Evolutionary conservation across 116 monocot genomes (phyloP).

Genomic region (Posidonia oceanica): DNA sequence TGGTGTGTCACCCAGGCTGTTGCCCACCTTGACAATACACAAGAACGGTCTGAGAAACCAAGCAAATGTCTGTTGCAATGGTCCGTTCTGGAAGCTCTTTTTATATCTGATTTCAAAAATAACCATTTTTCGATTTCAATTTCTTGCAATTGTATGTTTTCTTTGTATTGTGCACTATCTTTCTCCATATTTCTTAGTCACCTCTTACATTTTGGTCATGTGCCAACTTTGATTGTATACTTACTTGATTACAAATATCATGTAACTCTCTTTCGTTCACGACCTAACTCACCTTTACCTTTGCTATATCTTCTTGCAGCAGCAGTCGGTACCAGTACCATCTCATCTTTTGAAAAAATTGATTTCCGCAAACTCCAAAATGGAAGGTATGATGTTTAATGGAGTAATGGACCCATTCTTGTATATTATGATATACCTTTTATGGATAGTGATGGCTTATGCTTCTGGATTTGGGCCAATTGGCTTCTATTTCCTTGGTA

Average conservation of each 20-base stretch:
- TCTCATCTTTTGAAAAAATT: conserved; percentile 62
- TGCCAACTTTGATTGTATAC: no score
- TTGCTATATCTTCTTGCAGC: conserved; percentile 29
- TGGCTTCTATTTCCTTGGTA: no score
- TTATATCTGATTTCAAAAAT: conserved; percentile 14
- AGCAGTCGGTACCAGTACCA: conserved; percentile 22
- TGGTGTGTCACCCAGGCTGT: conserved; percentile 36
- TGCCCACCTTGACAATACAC: conserved; percentile 27
- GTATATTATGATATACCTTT: background rate
- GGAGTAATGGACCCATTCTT: background rate
- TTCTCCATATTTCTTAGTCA: background rate
- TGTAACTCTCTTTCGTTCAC: background rate
- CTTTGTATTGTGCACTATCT: background rate
- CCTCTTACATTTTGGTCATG: background rate
- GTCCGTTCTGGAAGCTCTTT: conserved; percentile 63
- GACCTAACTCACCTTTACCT: conserved; percentile 2
- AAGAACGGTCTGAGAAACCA: conserved; percentile 28
- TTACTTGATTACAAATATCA: no score
- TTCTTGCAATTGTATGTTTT: background rate
- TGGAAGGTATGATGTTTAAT: conserved; percentile 51
- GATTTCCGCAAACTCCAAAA: conserved; percentile 91
- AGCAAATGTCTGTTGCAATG: conserved; percentile 64
- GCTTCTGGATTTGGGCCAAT: no score
- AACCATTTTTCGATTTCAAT: background rate
- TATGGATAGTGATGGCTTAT: no score